Evolutionary conservation across 2,329 filamentous ascomycete genomes (phyloP), one percentile per base, ranked within the genome.

Genomic region (Exophiala spinifera): DNA sequence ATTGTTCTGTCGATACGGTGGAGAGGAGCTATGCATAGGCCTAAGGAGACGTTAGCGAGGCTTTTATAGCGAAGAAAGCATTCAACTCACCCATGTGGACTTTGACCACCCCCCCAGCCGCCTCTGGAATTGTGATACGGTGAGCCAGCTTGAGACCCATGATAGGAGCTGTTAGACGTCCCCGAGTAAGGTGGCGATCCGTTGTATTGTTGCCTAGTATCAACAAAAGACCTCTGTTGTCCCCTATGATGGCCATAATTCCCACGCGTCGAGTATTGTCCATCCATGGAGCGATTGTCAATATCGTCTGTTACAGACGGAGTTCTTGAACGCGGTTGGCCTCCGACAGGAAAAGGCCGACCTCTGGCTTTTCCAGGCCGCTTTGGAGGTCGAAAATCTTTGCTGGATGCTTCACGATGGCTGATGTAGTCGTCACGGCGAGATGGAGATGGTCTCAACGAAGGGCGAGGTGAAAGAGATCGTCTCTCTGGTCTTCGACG

Each of bases 131-230:
- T 72, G 34, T 75, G 75, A 65, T 86, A 82, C 13, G 84, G 82
- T 36, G 84, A 85, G 40, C 81, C 79, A 8, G 76, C 75, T 56
- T 79, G 79, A n/a, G 84, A 86, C 43, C 78, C 79, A 61, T 83
- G 81, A 61, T 79, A 76, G 15, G 77, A 78, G 47, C 76, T 78
- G 48, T 72, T 78, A 17, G 81, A 77, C 19, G 77, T 76, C 60
- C 54, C 52, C 31, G 75, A 73, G 62, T 82, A 81, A 50, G 81
- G 78, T 36, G 84, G 80, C n/a, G 83, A 84, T 44, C 80, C 77
- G 20, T 77, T 76, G 63, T 80, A 82, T 49, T 62, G 75, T 36
- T 74, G 70, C 19, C 70, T 70, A 54, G 76, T 72, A 46, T 72
- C 61, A 55, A 70, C 70, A 46, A 72, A 70, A 34, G 72, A 66